Base-by-base conservation (phyloP, 176 grass and related monocot genomes). In the Calamus simplicifolius region DNA sequence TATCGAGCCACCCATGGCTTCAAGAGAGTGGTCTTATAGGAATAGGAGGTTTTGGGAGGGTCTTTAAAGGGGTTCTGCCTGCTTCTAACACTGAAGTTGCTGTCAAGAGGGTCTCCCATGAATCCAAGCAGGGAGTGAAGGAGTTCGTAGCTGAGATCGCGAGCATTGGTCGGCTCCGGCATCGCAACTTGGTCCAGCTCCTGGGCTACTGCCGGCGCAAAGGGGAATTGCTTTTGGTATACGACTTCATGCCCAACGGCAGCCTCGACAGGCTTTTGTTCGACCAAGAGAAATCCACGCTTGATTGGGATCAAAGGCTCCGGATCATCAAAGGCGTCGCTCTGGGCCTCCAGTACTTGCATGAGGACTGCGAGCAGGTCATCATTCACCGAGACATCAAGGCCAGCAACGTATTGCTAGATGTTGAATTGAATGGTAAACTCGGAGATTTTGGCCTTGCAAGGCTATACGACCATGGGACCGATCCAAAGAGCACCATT, bases 171-270 rank as follows among this genome's bases (percentile, higher is more conserved):
- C 74, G 30, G 4, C 74, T 77, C 16, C 57, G 65, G 5, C 67
- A 78, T 30, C 53, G 67, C 10, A 78, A 73, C 30, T 50, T 80
- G 2, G 69, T 79, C 4, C 77, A 56, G 55, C 27, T 79, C 23
- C 57, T 69, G 18, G 70, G 77, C 50, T 80, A 80, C 29, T 73
- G 70, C 70, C 51, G 77, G 51, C 35, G 77, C 13, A 63, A 69
- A 64, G 78, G 70, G 23, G 64, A 80, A 4, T 71, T 74, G 0
- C 51, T 80, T 27, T 5, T 80, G 58, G 70, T 80, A 3, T 80
- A 80, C 17, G 71, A 69, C 5, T 80, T 57, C 64, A 74, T 80
- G 70, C 57, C 78, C 15, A 80, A 80, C 19, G 70, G 78, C 2
- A 80, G 64, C 52, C 64, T 74, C 1, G 64, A 80, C 18, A 80